phyloP scores from a whole-genome alignment of 148 eudicot species.

The Arctostaphylos glauca region DNA sequence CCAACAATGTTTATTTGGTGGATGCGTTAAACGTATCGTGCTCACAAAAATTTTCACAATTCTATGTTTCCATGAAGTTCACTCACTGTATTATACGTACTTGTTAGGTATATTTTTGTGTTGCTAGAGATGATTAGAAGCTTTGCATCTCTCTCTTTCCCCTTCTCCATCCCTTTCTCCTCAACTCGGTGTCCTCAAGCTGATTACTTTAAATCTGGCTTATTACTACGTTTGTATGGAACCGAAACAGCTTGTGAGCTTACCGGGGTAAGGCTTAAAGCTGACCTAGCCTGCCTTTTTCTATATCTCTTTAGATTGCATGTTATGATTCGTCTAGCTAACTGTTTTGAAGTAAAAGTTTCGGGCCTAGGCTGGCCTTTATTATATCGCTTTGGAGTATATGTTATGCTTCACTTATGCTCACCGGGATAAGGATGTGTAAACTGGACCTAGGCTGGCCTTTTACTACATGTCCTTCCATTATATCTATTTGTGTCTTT shows the following conservation, averaged over 20 bases:
- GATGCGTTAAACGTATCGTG: not conserved
- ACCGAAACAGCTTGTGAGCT: not conserved
- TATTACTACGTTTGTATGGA: not conserved
- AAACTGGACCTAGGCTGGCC: not conserved
- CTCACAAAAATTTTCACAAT: no score
- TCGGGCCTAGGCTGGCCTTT: not conserved
- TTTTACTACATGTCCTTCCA: not conserved
- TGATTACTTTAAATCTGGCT: not conserved
- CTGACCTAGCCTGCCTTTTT: not conserved
- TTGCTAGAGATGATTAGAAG: not conserved
- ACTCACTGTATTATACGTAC: not conserved
- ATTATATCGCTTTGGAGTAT: not conserved
- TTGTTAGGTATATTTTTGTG: not conserved
- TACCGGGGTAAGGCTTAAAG: not conserved
- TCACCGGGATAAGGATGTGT: not conserved
- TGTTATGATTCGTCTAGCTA: not conserved
- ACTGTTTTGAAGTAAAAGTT: not conserved
- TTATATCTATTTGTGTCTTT: not conserved
- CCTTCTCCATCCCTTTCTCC: not conserved
- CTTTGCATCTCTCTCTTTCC: not conserved
- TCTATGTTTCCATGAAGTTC: no score
- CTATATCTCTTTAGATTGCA: not conserved
- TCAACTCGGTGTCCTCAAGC: not conserved
- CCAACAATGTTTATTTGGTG: not conserved
- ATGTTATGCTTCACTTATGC: not conserved